Evolutionary conservation across 225 moss, liverwort and hornwort genomes (phyloP), one percentile per base, ranked within the genome.

Genomic region (Thuidium tamariscinum): DNA sequence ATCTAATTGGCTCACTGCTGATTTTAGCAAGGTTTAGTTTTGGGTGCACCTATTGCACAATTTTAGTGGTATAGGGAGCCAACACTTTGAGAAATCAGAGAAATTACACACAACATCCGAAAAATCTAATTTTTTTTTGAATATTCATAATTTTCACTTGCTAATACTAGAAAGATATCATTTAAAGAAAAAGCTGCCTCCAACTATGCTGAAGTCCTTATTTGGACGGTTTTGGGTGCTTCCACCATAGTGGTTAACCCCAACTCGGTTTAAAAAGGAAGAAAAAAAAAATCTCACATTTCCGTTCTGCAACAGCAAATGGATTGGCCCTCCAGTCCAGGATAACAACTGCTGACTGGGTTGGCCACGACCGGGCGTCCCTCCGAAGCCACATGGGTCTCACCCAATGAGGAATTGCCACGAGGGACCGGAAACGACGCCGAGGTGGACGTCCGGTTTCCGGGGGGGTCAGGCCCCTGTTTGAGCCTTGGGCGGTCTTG

Each of bases 401-500:
- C 21, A 72, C 48, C 86, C 65, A 88, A 18, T 74, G 25, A 1
- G 3, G 2, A 4, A 0, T 2, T 8, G 80, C 84, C 88, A 84
- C 61, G 37, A 22, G 6, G 56, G 84, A 74, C 48, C 5, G 2
- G 8, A 17, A 11, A 21, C 18, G 13, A 3, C 12, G 67, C 74
- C 25, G 27, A 71, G 77, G 57, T 46, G 74, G 70, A 85, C 68
- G 62, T 62, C 62, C 62, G 34, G 62, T 61, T 46, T 11, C 42
- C 42, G 32, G 48, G 71, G n/a, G 74, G 67, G 46, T 36, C 68
- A 32, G 54, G 22, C 52, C 23, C 80, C 62, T 62, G 80, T 63
- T 66, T 64, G 66, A n/a, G 74, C 74, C 48, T 81, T 81, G 63
- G 80, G 69, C 81, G 87, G 87, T 84, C 87, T 87, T 88, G 77